Evolutionary conservation across 495 filamentous ascomycete genomes (phyloP), one percentile per base, ranked within the genome.

Genomic region (Penicillium cinerascens): DNA sequence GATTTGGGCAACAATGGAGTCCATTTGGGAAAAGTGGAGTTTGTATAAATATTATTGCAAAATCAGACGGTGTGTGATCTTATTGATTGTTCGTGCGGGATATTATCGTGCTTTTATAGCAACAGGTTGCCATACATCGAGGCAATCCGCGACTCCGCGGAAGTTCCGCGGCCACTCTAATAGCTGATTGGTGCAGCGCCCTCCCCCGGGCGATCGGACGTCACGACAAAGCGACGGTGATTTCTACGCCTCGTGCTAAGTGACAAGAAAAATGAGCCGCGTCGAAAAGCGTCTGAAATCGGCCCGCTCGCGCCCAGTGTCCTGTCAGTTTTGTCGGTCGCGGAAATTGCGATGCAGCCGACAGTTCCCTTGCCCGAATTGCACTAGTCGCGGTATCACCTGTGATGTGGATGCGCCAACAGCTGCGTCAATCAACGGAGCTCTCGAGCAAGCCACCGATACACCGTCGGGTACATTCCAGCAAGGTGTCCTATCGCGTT

Each of bases 341-440:
- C 71, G 76, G 38, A 79, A 79, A 65, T 46, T 78, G 23, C 67
- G 67, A 47, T 78, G 76, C 52, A 70, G 72, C 51, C 68, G 72
- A 23, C 46, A 56, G 18, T 61, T 69, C 21, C 74, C 74, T 7
- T 77, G 73, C 49, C 58, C 64, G 1, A 77, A 77, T 41, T 78
- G 74, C 47, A 52, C 56, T 6, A 65, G 66, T 33, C 69, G 73
- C 7, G 65, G 61, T 0, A 61, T 75, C 13, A 23, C 51, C 23
- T 76, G 75, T 44, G 57, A 66, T 7, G 48, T 61, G 13, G 56
- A 66, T 40, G 27, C 42, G 15, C 18, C 50, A n/a, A 15, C 26
- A 10, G 6, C 49, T 13, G 22, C 57, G n/a, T 36, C 56, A 22
- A 20, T 18, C 8, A 49, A 38, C 33, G 33, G 18, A 23, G 26